phyloP scores from a whole-genome alignment of 768 basidiomycete genomes.

The Russula emetica region DNA sequence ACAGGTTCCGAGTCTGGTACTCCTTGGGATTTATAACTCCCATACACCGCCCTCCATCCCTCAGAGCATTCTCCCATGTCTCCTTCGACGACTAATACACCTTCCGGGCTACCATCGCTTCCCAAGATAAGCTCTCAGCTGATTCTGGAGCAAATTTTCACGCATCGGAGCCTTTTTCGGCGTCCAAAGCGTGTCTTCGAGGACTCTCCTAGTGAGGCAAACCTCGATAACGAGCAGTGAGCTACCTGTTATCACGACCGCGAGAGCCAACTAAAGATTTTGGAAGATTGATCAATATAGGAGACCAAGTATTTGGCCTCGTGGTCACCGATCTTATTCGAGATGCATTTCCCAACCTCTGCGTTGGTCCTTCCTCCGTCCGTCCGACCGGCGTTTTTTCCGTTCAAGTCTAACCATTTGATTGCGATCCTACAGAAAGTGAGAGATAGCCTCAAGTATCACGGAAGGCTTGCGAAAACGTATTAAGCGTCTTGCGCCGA shows the following conservation, averaged over 20 bases:
- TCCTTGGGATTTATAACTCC: constrained; percentile 9
- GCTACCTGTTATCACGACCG: background rate
- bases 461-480: constrained; percentile 14
- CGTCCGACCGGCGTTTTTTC: background rate
- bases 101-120: constrained; percentile 10
- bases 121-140: constrained; percentile 1
- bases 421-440: constrained; percentile 10
- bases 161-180: constrained; percentile 15
- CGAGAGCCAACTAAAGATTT: background rate
- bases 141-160: constrained; percentile 14
- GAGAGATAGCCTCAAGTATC: constrained; percentile 20
- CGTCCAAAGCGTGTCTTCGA: constrained; percentile 18
- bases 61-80: constrained; percentile 12
- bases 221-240: constrained; percentile 19
- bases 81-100: background rate
- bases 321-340: constrained; percentile 19
- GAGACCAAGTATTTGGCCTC: constrained; percentile 19
- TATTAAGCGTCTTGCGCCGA: background rate
- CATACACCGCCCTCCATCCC: constrained; percentile 6
- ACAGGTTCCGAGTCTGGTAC: constrained; percentile 7
- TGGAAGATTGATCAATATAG: constrained; percentile 14
- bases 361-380: constrained; percentile 22
- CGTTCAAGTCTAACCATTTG: background rate
- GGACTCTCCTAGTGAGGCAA: constrained; percentile 10
- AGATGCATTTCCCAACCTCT: constrained; percentile 8